Base-by-base conservation (phyloP, 2,329 filamentous ascomycete species). In the Dothidotthia symphoricarpi region DNA sequence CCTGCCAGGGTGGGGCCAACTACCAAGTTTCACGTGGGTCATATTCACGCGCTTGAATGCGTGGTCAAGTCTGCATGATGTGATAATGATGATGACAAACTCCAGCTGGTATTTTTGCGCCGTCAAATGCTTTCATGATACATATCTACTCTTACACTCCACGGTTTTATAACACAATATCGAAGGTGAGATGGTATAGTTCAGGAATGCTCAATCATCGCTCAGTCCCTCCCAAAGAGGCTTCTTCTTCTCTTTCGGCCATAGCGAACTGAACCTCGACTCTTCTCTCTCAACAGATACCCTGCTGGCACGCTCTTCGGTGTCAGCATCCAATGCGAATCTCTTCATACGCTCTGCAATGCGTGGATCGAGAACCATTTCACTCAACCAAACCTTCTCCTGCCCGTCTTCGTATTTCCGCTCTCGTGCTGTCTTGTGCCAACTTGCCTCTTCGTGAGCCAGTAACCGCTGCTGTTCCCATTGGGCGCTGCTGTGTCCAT, bases 301-400 rank as follows among this genome's bases (percentile, higher is more conserved):
- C n/a, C 32, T 51, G 17, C 57, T 59, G 1, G 83, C 83, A 39
- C 81, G 76, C 24, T 76, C 78, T 64, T 90, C 86, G 24, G 89
- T 83, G 41, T 86, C 85, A 0, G 78, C 70, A 10, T 68, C 71
- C 16, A 95, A 69, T 60, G 85, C 77, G 57, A 93, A 94, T 36
- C 79, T 80, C 39, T 85, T 77, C 91, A 97, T 96, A 36, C 88
- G 81, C 56, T 76, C 75, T 4, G 78, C 79, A 45, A 96, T 82
- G 25, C 90, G 78, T 10, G 80, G 70, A 62, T 98, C 90, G 8
- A 95, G 63, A 2, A 86, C 81, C 35, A 96, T 72, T 9, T 82
- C 78, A 36, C 83, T 80, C 7, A 85, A 67, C 86, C 88, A 95
- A 33, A 90, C 82, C 54, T 78, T 80, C 39, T 75, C 71, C 26